Percentiles rank a stretch among this genome's conserved stretches.
Evolutionary conservation across 345 rosid species (phyloP).

Genomic region (Acer saccharum): DNA sequence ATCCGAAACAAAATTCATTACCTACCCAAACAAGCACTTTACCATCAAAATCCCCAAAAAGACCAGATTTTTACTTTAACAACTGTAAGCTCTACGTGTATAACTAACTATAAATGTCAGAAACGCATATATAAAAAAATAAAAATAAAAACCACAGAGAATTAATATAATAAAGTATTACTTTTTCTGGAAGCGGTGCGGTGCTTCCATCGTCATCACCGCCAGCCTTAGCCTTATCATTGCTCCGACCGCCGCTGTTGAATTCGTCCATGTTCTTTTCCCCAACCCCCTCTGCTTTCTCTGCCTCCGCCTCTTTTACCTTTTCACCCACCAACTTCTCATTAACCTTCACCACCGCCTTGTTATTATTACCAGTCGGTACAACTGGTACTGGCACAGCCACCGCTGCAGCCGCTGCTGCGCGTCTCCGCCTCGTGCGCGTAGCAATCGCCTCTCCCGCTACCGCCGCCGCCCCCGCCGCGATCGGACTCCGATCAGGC

Average conservation of each 20-base stretch:
- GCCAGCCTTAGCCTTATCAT: slow-evolving; percentile 44
- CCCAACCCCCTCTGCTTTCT: slow-evolving; percentile 31
- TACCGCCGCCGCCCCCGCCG: slow-evolving; percentile 34
- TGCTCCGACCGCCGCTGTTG: slow-evolving; percentile 41
- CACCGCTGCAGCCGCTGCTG: slow-evolving; percentile 39
- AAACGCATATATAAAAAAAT: too few species aligned
- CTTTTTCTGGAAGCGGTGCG: slow-evolving; percentile 61
- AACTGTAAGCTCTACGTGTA: background rate
- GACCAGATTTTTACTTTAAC: background rate
- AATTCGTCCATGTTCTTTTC: slow-evolving; percentile 52
- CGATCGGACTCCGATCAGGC: slow-evolving; percentile 29
- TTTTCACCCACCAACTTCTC: slow-evolving; percentile 27
- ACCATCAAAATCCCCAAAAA: background rate
- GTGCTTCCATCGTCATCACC: slow-evolving; percentile 59
- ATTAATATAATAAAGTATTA: slow-evolving; percentile 14
- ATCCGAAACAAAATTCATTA: background rate
- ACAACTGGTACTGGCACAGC: background rate
- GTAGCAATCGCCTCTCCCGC: slow-evolving; percentile 60
- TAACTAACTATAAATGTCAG: background rate
- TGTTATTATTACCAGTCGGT: slow-evolving; percentile 13
- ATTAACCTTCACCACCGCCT: slow-evolving; percentile 19
- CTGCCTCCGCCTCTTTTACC: slow-evolving; percentile 28
- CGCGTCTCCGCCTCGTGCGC: slow-evolving; percentile 54
- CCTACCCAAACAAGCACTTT: background rate
- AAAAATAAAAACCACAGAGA: background rate